A percentile compares a stretch with the other conserved stretches of the same genome.
These are phyloP conservation scores for Solanum bulbocastanum DNA, from an alignment of 257 asterid species.

Conservation along the genomic window DNA sequence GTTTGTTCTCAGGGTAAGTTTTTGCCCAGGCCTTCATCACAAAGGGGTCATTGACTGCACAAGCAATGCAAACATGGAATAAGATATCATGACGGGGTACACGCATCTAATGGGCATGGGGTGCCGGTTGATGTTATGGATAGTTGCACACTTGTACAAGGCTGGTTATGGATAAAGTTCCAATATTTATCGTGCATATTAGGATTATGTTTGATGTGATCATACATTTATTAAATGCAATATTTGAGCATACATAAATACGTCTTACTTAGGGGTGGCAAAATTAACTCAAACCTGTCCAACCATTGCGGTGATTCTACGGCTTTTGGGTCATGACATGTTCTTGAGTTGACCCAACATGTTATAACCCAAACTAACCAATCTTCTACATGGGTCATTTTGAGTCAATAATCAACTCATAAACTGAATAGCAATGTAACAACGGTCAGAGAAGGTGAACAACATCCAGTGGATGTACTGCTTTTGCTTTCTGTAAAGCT, in stretches of 20 bases:
- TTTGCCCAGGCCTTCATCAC: constrained; percentile 99
- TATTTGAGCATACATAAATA: neutral
- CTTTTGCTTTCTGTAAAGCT: neutral
- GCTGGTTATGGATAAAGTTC: neutral
- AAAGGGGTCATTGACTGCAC: constrained; percentile 79
- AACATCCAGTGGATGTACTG: neutral
- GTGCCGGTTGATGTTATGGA: neutral
- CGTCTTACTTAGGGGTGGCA: neutral
- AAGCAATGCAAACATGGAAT: neutral
- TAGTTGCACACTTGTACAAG: neutral
- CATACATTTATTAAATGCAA: neutral
- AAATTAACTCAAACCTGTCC: neutral
- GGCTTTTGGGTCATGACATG: neutral
- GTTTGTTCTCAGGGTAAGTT: constrained; percentile 71
- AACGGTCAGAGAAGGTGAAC: neutral
- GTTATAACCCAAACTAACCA: neutral
- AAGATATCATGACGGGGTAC: neutral
- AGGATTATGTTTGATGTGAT: neutral
- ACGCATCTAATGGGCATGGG: neutral
- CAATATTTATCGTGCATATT: neutral
- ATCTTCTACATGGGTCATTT: neutral
- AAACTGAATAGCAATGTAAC: neutral
- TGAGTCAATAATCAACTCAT: neutral
- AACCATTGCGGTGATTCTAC: neutral
- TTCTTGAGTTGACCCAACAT: neutral